Evolutionary conservation across 257 asterid genomes (phyloP), one percentile per base, ranked within the genome.

Genomic region (Fraxinus anomala): DNA sequence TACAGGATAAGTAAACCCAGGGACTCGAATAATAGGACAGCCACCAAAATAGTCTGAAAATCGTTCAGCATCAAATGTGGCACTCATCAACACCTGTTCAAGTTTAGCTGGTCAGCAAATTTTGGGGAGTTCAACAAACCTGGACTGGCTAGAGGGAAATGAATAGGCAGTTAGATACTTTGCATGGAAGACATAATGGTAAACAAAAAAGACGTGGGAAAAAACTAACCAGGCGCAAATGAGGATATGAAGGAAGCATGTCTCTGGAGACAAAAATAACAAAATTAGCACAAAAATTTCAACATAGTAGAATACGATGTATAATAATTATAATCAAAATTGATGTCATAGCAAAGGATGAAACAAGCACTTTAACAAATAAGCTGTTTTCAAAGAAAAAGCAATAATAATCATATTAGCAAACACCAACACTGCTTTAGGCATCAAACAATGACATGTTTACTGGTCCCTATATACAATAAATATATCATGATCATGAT

Each of bases 1-100:
- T 80, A 96, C 98, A 19, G 98, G 98, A 84, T 92, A 84, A 70
- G 97, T 93, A 79, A 96, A 93, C 47, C 99, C 98, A 0, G 99
- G 99, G 73, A 96, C 98, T 73, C 85, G 88, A 83, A 96, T 88
- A 80, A 93, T 74, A 71, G 97, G 99, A 81, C 97, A 96, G 77
- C 93, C 94, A 85, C 94, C 88, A 73, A 96, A 96, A 84, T 96
- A 96, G 65, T 87, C 80, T 68, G 99, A 93, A 83, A 92, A 96
- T 19, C 92, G 91, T 37, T 96, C 97, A 31, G 97, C 97, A 76
- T 96, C 99, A 70, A 93, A 80, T 80, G 99, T 93, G 82, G 99
- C 98, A 82, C 99, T 96, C 99, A 96, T 96, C 80, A 96, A 78
- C 70, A 95, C 86, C 99, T 95, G 91, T 61, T 80, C 76, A 78